Percentiles rank a stretch among this genome's conserved stretches.
These are phyloP conservation scores for Paspalum vaginatum DNA, from an alignment of 176 grass and related monocot species.

Conservation along the genomic window DNA sequence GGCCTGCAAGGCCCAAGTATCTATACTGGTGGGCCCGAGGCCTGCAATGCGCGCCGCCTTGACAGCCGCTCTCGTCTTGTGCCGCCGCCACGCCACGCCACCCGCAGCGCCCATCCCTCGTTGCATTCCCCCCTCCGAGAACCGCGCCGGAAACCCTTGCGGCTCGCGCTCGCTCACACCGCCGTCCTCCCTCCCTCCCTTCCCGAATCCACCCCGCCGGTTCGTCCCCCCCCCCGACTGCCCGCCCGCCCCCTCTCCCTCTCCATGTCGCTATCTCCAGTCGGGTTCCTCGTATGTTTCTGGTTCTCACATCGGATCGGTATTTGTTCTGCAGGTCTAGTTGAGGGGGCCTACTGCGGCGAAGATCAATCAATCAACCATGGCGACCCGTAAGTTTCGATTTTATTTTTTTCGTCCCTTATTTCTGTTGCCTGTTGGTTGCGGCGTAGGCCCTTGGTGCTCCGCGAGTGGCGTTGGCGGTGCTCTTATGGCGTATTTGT, in stretches of 20 bases:
- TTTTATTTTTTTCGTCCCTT: accelerated
- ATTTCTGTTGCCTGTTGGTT: not conserved
- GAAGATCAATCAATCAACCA: conserved; percentile 41
- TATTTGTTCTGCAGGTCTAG: conserved; percentile 49
- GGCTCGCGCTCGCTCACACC: conserved; percentile 27
- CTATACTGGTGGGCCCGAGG: too few relatives aligned
- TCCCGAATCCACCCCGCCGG: not conserved
- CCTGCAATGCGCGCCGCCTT: too few relatives aligned
- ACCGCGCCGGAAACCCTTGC: too few relatives aligned
- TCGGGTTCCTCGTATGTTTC: not conserved
- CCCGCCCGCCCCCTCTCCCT: not conserved
- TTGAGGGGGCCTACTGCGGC: conserved; percentile 13
- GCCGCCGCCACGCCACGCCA: too few relatives aligned
- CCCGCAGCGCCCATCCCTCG: too few relatives aligned
- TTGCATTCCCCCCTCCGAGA: too few relatives aligned
- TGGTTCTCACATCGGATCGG: not conserved
- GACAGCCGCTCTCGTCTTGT: too few relatives aligned
- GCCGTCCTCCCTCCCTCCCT: not conserved
- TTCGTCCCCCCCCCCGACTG: not conserved
- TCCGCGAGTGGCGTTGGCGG: not conserved
- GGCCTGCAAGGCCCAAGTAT: too few relatives aligned
- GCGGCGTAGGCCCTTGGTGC: not conserved
- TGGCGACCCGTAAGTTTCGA: conserved; percentile 53
- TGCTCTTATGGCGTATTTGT: too few relatives aligned
- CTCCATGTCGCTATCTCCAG: not conserved